A percentile compares a stretch with the other conserved stretches of the same genome.
phyloP scores from a whole-genome alignment of 2,329 filamentous ascomycete genomes.

The Chaetothyriales sp. region DNA sequence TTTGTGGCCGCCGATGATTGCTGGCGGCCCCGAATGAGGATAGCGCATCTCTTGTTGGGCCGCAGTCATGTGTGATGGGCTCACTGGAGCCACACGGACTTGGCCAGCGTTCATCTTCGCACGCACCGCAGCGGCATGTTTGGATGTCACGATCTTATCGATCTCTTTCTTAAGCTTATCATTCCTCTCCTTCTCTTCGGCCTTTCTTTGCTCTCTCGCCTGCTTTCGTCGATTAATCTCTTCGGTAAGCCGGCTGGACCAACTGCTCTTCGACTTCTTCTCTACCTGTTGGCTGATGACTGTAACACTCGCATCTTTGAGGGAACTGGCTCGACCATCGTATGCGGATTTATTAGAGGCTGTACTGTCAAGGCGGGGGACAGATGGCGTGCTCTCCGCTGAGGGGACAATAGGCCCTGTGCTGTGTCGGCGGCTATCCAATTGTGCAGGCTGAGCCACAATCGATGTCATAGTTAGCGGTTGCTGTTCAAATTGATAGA shows the following conservation, averaged over 20 bases:
- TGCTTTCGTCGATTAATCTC: not conserved
- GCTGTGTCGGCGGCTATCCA: not conserved
- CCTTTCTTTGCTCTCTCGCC: slow-evolving; percentile 1
- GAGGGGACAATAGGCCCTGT: not conserved
- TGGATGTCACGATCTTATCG: slow-evolving; percentile 4
- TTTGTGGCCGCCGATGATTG: slow-evolving; percentile 2
- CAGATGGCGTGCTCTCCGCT: not conserved
- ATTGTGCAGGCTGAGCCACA: not conserved
- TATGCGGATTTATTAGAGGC: not conserved
- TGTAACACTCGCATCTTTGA: not conserved
- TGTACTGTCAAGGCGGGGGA: not conserved
- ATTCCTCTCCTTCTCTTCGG: slow-evolving; percentile 3
- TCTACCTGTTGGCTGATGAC: not conserved
- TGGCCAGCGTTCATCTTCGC: slow-evolving; percentile 4
- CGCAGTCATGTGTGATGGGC: slow-evolving; percentile 4
- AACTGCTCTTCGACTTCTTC: not conserved
- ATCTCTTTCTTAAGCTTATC: slow-evolving; percentile 5
- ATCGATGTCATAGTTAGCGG: not conserved
- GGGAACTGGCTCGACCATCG: not conserved
- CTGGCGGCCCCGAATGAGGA: slow-evolving; percentile 15
- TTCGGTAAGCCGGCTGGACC: not conserved
- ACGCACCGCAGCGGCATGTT: slow-evolving; percentile 7
- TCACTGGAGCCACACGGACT: not conserved
- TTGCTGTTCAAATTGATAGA: not conserved
- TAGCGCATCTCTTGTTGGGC: slow-evolving; percentile 9